These are phyloP conservation scores for Rosa chinensis DNA, from an alignment of 306 rosid genomes.

Conservation along the genomic window DNA sequence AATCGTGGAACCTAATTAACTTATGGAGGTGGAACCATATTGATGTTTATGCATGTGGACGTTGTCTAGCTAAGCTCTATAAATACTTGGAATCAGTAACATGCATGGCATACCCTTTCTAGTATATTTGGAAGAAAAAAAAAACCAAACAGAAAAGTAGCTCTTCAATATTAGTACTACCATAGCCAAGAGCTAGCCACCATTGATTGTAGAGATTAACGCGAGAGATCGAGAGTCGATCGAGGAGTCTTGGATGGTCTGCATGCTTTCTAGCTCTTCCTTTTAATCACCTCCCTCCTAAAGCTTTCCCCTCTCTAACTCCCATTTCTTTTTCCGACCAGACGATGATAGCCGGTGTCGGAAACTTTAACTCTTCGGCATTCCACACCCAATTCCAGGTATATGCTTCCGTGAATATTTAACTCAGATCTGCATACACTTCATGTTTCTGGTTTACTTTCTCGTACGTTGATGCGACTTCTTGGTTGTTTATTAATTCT, in stretches of 20 bases:
- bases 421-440: background rate
- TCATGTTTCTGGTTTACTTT: background rate
- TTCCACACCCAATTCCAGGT: background rate
- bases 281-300: background rate
- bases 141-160: background rate
- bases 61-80: background rate
- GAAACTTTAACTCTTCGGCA: background rate
- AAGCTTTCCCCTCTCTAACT: background rate
- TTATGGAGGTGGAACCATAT: background rate
- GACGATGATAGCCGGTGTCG: background rate
- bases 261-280: background rate
- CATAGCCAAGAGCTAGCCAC: background rate
- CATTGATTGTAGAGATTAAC: background rate
- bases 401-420: background rate
- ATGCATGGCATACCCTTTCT: background rate
- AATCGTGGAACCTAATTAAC: background rate
- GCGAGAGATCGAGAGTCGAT: background rate
- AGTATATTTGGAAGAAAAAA: background rate
- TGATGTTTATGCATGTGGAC: background rate
- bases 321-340: background rate
- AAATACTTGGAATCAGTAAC: background rate
- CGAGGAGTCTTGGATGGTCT: background rate
- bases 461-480: background rate
- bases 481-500: background rate
- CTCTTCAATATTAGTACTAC: background rate